phyloP scores from a whole-genome alignment of 208 protist species.

The Wallacemonas rigidus region DNA sequence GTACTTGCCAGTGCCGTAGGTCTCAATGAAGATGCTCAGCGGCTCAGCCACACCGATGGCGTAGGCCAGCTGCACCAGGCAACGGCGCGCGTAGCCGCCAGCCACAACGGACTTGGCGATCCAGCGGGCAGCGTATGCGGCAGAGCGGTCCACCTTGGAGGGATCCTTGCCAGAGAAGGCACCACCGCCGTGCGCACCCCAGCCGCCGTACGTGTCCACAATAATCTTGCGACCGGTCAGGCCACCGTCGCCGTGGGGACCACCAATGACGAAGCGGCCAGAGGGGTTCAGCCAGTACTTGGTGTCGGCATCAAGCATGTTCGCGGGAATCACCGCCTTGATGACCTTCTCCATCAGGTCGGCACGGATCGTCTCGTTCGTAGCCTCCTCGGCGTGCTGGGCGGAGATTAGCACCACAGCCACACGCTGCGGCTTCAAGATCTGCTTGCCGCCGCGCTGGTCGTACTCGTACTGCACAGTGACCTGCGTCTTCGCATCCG shows the following conservation, averaged over 20 bases:
- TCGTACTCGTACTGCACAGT: constrained; percentile 98
- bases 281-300: constrained; percentile 99
- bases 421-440: constrained; percentile 94
- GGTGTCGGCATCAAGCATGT: constrained; percentile 95
- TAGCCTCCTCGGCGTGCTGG: constrained; percentile 96
- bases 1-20: constrained; percentile 97
- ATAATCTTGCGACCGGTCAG: constrained; percentile 99
- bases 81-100: constrained; percentile 92
- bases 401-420: constrained; percentile 99
- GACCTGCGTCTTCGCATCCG: constrained; percentile 99
- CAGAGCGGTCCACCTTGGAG: constrained; percentile 99
- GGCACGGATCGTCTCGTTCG: constrained; percentile 92
- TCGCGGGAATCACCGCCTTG: constrained; percentile 92
- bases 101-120: constrained; percentile 99
- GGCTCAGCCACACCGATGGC: constrained; percentile 99
- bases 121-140: constrained; percentile 98
- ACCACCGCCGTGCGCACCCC: constrained; percentile 99
- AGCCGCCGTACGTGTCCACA: constrained; percentile 99
- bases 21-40: constrained; percentile 98
- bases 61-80: constrained; percentile 99
- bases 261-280: constrained; percentile 99
- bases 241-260: constrained; percentile 99
- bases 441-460: constrained; percentile 71
- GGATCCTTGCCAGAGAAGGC: constrained; percentile 99
- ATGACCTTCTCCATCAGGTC: constrained; percentile 97